Evolutionary conservation across 257 asterid genomes (phyloP), one percentile per base, ranked within the genome.

Genomic region (Nicotiana benthamiana): DNA sequence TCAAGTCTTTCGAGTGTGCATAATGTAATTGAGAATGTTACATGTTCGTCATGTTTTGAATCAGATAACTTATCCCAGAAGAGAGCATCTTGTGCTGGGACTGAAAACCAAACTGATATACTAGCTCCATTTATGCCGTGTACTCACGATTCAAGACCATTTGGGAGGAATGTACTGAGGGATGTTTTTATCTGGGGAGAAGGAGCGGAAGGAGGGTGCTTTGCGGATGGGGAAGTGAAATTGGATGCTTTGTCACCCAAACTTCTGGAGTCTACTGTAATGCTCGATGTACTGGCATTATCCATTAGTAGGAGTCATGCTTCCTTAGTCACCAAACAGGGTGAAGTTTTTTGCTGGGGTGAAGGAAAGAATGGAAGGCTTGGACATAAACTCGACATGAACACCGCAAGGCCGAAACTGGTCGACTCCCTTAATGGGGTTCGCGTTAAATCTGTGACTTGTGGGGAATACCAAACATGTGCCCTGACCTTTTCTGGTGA

Each of bases 131-230:
- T 65, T 34, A 40, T 74, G 4, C 52, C 77, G 54, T 82, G 83
- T 28, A 74, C 72, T 80, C 56, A 43, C 64, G 53, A 54, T 70
- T 77, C 82, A 30, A 17, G 80, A 54, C 74, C 77, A 77, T 28
- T 68, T 34, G 81, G 78, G 22, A 79, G 54, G 24, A 79, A 74
- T 79, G 84, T 82, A 61, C 40, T 89, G 77, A 84, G 90, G 82
- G 92, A 89, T 74, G 81, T 88, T 75, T 80, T 86, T 77, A 84
- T 88, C 52, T 88, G 91, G 91, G 91, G 91, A 59, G 89, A 83
- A 79, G 91, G 89, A 54, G 86, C 84, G 30, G 87, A 86, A 26
- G 83, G 86, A 78, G 88, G 88, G 26, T 86, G 64, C 51, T 83
- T 84, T 9, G 81, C 66, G 24, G 84, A 86, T 1, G 85, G 86